Base-by-base conservation (phyloP, 2,329 filamentous ascomycete species). In the Gnomoniopsis smithogilvyi region DNA sequence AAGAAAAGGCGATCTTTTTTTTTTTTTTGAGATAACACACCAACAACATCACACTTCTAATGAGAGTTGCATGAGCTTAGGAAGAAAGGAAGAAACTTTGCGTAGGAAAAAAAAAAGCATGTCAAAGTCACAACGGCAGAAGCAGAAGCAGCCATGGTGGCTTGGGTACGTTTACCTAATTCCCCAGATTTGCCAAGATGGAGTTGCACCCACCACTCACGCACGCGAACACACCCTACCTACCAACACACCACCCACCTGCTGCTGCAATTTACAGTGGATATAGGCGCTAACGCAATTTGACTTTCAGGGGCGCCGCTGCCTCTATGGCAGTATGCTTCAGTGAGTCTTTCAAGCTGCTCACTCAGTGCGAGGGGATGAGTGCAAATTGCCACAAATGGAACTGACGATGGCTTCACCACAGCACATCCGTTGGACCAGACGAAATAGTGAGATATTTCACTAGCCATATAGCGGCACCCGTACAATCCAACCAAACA, bases 261-360 rank as follows among this genome's bases (percentile, higher is more conserved):
- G n/a, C n/a, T n/a, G n/a, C n/a, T n/a, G n/a, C n/a, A n/a, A n/a
- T n/a, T n/a, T 21, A 26, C 33, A 56, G 55, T 36, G 55, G 2
- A 21, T 24, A 14, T 22, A 8, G 24, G 34, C 19, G 55, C 55
- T 58, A 33, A 58, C 41, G 12, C 21, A 24, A 34, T 2, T 52
- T 14, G 3, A 22, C 22, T 15, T 52, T 26, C 48, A 78, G 76
- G 15, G 76, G 76, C 53, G 75, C 75, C 4, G 74, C 76, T 3
- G 76, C 76, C 8, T 76, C 73, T 10, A 75, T 78, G 72, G 75
- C 76, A 24, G 75, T 76, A 21, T 78, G 75, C 66, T 78, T 77
- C 61, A 78, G 75, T 77, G 63, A 65, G 74, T 69, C 21, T 3
- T 48, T 30, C 12, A n/a, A n/a, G 8, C 48, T 2, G 2, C 36